phyloP scores from a whole-genome alignment of 345 rosid genomes.

The Passiflora organensis region DNA sequence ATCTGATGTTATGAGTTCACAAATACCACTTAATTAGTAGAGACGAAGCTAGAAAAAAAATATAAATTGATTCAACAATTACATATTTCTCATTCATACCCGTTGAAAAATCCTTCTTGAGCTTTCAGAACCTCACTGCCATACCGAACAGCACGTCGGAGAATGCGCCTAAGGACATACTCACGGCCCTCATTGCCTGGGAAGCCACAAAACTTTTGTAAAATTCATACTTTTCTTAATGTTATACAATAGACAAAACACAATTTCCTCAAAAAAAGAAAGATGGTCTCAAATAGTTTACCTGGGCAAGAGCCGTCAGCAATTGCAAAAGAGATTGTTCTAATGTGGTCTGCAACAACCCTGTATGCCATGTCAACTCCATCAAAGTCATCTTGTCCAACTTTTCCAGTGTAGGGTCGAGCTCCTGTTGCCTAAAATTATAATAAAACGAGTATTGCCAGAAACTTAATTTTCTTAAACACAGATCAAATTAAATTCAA shows the following conservation, averaged over 20 bases:
- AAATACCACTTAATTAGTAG: not conserved
- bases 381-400: slow-evolving; percentile 75
- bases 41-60: not conserved
- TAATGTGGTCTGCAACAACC: slow-evolving; percentile 95
- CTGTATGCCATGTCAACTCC: slow-evolving; percentile 93
- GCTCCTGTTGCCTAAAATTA: slow-evolving; percentile 69
- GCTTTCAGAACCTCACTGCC: slow-evolving; percentile 89
- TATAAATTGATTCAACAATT: not conserved
- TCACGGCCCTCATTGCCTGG: slow-evolving; percentile 97
- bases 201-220: slow-evolving; percentile 4
- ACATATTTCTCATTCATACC: slow-evolving; percentile 40
- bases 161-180: slow-evolving; percentile 91
- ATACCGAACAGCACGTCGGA: slow-evolving; percentile 95
- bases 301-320: slow-evolving; percentile 99
- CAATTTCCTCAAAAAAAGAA: not conserved
- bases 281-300: slow-evolving; percentile 16
- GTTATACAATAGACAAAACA: not conserved
- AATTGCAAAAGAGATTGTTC: slow-evolving; percentile 92
- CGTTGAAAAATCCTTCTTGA: slow-evolving; percentile 81
- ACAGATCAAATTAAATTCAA: too few species aligned
- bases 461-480: too few species aligned
- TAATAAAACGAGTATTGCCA: too few species aligned
- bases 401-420: slow-evolving; percentile 82
- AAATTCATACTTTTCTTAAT: not conserved
- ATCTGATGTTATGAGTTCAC: not conserved